Evolutionary conservation across 1,139 yeast genomes (phyloP), one percentile per base, ranked within the genome.

Genomic region (Scheffersomyces segobiensis): DNA sequence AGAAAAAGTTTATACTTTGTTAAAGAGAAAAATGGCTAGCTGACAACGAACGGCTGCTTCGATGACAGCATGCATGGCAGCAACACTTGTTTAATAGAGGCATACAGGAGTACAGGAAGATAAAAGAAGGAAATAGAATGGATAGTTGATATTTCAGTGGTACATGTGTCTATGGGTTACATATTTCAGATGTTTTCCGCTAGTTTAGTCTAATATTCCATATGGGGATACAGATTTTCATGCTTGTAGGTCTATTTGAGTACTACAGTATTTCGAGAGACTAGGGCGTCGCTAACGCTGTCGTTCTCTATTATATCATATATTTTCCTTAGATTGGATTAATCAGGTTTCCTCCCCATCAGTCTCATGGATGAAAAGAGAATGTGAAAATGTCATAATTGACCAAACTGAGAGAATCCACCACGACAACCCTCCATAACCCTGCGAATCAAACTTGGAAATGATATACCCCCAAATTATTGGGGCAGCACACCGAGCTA

Each of bases 401-500:
- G 50, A 21, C 50, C 50, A 48, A 14, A 48, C 21, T 17, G 50
- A 20, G 24, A 48, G 50, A n/a, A 48, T n/a, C 50, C 50, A 48
- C 50, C 50, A 48, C 17, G 50, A 48, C 17, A 48, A 20, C 24
- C 50, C 50, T 5, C 50, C 50, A 20, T 48, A 48, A 5, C 50
- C 50, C 4, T 21, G n/a, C 7, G 50, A 24, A 48, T 63, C 62
- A 6, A 60, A 55, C 6, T 50, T 53, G 1, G 87, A 75, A 81
- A 86, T 85, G 51, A 87, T 64, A 56, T 71, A 73, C 12, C 91
- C 91, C 87, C 88, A 86, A 2, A 77, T 50, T 19, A 86, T 69
- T 0, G 91, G 91, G 3, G 87, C 90, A 0, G 83, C 53, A 57
- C 84, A 86, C 60, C 91, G 70, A 0, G 89, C 87, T 49, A 82